Base-by-base conservation (phyloP, 768 basidiomycete species). In the Leucocoprinus leucothites region DNA sequence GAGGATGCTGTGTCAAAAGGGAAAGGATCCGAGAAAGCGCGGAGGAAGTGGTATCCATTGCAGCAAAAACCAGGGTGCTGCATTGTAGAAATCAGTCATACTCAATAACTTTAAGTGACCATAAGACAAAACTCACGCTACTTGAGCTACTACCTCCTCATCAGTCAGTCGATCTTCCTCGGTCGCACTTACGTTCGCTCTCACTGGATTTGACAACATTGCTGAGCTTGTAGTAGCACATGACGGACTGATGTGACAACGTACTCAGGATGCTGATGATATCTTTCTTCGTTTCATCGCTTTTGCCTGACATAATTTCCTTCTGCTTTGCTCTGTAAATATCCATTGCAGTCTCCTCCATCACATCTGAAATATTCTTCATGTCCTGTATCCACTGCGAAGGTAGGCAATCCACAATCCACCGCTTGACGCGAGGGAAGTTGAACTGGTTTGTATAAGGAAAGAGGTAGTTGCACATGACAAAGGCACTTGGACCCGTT, bases 41-140 rank as follows among this genome's bases (percentile, higher is more conserved):
- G 3, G 61, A 66, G 1, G 76, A 74, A 0, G 76, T 77, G 2
- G 76, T 79, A 54, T 79, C 77, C 54, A 69, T 73, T 0, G 69
- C 75, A 0, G 74, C 74, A 53, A 75, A 71, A 16, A 71, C 67
- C 7, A 79, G 59, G 0, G 70, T 65, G 9, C 74, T 76, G 26
- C 14, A 3, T 46, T 53, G 72, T 74, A 55, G 68, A 40, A 31
- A 46, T 8, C 14, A 13, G 11, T 66, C 9, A 69, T 70, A 40
- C 36, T n/a, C 42, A 46, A 16, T 16, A n/a, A 44, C 3, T 34
- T 18, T 19, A 9, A 18, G 11, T 5, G 35, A 35, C 18, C 46
- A 8, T 24, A 14, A 8, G 11, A 31, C 11, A 11, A 11, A 14
- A 61, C 65, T 48, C 51, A 67, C 67, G 64, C 62, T 19, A 70